These are phyloP conservation scores for Epicoccum sorghinum DNA, from an alignment of 2,329 filamentous ascomycete genomes.

Conservation along the genomic window DNA sequence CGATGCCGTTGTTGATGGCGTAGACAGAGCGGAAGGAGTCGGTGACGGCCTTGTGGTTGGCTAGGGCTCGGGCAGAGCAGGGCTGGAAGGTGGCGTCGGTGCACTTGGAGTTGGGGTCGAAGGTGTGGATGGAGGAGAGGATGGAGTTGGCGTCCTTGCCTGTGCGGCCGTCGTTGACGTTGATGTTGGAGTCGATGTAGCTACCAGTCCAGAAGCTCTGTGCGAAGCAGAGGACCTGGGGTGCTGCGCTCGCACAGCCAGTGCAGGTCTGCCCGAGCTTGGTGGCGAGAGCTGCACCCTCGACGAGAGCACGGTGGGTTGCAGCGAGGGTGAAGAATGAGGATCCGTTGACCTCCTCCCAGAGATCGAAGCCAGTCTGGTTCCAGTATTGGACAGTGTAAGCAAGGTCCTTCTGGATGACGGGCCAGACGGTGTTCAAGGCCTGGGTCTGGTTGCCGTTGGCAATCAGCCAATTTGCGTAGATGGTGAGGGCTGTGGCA, in stretches of 20 bases:
- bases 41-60: conserved; percentile 77
- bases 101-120: conserved; percentile 70
- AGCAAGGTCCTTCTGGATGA: conserved; percentile 75
- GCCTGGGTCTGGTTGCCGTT: conserved; percentile 59
- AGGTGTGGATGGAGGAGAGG: conserved; percentile 60
- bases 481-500: conserved; percentile 74
- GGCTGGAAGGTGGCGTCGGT: conserved; percentile 78
- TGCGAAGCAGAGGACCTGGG: conserved; percentile 74
- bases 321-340: conserved; percentile 80
- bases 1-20: conserved; percentile 69
- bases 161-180: conserved; percentile 62
- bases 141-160: conserved; percentile 77
- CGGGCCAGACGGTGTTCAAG: conserved; percentile 68
- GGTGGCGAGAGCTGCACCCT: conserved; percentile 71
- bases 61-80: conserved; percentile 64
- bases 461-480: conserved; percentile 72
- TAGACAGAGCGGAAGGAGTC: conserved; percentile 78
- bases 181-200: conserved; percentile 73
- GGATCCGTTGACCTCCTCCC: conserved; percentile 79
- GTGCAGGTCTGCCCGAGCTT: conserved; percentile 65
- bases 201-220: conserved; percentile 74
- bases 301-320: conserved; percentile 68
- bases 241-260: conserved; percentile 68
- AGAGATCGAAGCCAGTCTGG: conserved; percentile 72
- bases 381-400: conserved; percentile 75